Evolutionary conservation across 495 filamentous ascomycete species (phyloP).

Genomic region (Durotheca rogersii): DNA sequence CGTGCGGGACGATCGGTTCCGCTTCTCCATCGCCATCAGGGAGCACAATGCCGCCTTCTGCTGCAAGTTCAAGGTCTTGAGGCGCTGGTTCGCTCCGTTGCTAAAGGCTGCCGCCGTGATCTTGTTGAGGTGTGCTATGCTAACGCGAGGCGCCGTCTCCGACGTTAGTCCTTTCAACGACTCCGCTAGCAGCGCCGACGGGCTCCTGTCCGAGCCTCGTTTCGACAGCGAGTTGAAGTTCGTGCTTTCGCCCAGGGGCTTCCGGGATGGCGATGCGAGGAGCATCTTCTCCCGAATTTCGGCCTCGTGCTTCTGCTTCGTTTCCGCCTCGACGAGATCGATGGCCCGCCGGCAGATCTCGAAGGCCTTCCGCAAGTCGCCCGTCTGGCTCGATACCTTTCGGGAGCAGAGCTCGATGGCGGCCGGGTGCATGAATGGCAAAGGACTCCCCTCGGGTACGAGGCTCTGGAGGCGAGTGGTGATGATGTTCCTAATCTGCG

Average conservation of each 20-base stretch:
- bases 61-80: slow-evolving; percentile 87
- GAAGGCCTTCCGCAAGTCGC: slow-evolving; percentile 92
- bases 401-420: slow-evolving; percentile 91
- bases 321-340: slow-evolving; percentile 86
- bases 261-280: slow-evolving; percentile 46
- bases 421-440: slow-evolving; percentile 89
- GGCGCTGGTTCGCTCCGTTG: slow-evolving; percentile 76
- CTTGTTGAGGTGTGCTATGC: slow-evolving; percentile 85
- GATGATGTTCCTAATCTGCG: slow-evolving; percentile 86
- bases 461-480: slow-evolving; percentile 77
- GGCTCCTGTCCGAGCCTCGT: slow-evolving; percentile 37
- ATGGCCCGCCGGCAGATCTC: slow-evolving; percentile 89
- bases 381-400: slow-evolving; percentile 90
- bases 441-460: slow-evolving; percentile 58
- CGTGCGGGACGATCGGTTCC: slow-evolving; percentile 46
- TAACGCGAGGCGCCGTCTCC: slow-evolving; percentile 83
- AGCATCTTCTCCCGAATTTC: slow-evolving; percentile 53
- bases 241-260: slow-evolving; percentile 46
- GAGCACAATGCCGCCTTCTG: slow-evolving; percentile 95
- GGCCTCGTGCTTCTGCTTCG: slow-evolving; percentile 60
- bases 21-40: slow-evolving; percentile 75
- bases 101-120: slow-evolving; percentile 84
- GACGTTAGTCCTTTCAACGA: slow-evolving; percentile 61
- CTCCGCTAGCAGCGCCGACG: slow-evolving; percentile 38
- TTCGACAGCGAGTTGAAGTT: slow-evolving; percentile 53